Evolutionary conservation across 768 basidiomycete genomes (phyloP), one percentile per base, ranked within the genome.

Genomic region (Tephrocybe sp.): DNA sequence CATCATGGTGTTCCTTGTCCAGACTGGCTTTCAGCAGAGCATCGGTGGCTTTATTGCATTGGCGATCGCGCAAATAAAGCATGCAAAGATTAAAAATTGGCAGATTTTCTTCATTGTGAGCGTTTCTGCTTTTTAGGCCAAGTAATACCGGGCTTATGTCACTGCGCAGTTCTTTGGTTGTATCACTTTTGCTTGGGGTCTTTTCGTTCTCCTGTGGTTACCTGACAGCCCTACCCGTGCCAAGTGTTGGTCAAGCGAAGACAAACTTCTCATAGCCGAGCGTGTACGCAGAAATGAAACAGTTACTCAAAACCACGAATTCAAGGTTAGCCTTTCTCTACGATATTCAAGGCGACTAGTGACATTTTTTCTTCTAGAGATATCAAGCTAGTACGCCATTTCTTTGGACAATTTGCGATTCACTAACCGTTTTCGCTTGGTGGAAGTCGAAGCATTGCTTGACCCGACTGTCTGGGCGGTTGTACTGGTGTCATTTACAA

Each of bases 281-380:
- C 67, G 78, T 27, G 73, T 80, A 6, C 61, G 79, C 19, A 73
- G 75, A 58, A 80, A 81, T 52, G 72, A 79, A 39, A 77, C 76
- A 19, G 77, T 75, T 15, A 71, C 79, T 15, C 78, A 79, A 58
- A 78, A 80, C 56, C 73, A 67, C 53, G 63, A 68, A 34, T 80
- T 77, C 65, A 81, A 80, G 63, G 63, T 68, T 9, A 16, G 37
- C 25, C 52, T 16, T 12, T 37, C 28, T 15, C 16, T 6, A 9
- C 26, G 21, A 12, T 19, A 7, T 6, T 7, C 21, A n/a, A 37
- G 18, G 7, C 8, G 9, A 4, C 12, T 4, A 12, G 13, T 44
- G 19, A 28, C 22, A 19, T 6, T 24, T 18, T 1, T 11, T 12
- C 15, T 12, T 1, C 13, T 28, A 65, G 65, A 58, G 57, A 47